phyloP scores from a whole-genome alignment of 345 rosid genomes.

The Schrenkiella parvula region DNA sequence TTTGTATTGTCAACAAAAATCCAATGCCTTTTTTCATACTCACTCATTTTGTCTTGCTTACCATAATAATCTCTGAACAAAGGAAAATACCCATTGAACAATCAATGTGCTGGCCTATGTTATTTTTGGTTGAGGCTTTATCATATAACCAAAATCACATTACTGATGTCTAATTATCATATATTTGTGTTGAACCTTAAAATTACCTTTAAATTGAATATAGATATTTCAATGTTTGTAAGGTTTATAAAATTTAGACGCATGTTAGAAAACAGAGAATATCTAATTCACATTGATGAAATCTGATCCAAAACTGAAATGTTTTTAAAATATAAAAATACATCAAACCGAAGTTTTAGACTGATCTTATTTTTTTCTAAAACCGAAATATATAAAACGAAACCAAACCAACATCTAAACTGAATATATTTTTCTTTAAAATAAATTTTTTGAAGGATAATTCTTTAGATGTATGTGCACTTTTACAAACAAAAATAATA shows the following conservation, averaged over 20 bases:
- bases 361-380: no score
- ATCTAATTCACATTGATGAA: no score
- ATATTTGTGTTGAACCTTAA: neutral
- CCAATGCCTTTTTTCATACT: slow-evolving; percentile 41
- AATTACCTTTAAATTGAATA: neutral
- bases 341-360: neutral
- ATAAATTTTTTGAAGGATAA: no score
- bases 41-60: slow-evolving; percentile 36
- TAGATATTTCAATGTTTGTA: neutral
- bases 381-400: neutral
- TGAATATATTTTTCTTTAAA: no score
- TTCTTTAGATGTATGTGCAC: neutral
- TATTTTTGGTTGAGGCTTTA: slow-evolving; percentile 18
- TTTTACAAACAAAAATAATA: neutral
- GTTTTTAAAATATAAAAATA: neutral
- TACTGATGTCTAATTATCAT: neutral
- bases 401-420: no score
- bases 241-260: neutral
- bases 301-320: neutral
- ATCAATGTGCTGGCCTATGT: slow-evolving; percentile 12
- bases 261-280: neutral
- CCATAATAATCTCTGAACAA: slow-evolving; percentile 27
- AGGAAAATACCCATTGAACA: slow-evolving; percentile 8
- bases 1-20: slow-evolving; percentile 44
- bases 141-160: neutral